A percentile compares a stretch with the other conserved stretches of the same genome.
Evolutionary conservation across 2,329 filamentous ascomycete genomes (phyloP).

Genomic region (Pseudogymnoascus sp.): DNA sequence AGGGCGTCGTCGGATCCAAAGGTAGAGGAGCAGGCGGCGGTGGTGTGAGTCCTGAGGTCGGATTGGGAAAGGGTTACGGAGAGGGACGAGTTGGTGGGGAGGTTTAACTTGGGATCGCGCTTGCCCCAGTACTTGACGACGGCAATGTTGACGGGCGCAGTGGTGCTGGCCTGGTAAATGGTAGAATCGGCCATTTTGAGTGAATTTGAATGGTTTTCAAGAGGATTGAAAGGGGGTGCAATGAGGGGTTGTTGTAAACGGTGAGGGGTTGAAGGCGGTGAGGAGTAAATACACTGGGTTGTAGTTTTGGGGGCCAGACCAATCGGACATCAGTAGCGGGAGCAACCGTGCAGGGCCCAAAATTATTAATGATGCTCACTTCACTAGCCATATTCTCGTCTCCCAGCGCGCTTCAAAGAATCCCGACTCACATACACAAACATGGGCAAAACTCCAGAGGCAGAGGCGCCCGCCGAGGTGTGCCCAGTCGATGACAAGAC

Average conservation of each 20-base stretch:
- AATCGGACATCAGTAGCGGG: slow-evolving; percentile 6
- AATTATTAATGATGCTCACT: slow-evolving; percentile 3
- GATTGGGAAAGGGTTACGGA: slow-evolving; percentile 92
- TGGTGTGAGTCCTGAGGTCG: slow-evolving; percentile 92
- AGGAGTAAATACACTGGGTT: slow-evolving; percentile 1
- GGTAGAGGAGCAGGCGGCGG: slow-evolving; percentile 74
- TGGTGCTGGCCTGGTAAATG: slow-evolving; percentile 88
- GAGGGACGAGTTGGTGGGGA: slow-evolving; percentile 95
- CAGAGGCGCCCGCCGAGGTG: slow-evolving; percentile 31
- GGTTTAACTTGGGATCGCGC: slow-evolving; percentile 84
- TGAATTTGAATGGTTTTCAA: background rate
- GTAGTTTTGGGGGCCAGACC: background rate
- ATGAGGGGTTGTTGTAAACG: background rate
- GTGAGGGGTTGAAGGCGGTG: slow-evolving; percentile 6
- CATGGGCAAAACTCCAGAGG: background rate
- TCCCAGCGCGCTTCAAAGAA: background rate
- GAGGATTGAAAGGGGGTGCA: background rate
- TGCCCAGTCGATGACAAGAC: slow-evolving; percentile 91
- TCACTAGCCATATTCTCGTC: background rate
- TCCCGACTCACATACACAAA: slow-evolving; percentile 4
- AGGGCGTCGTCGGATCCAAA: slow-evolving; percentile 65
- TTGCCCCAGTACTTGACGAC: slow-evolving; percentile 99
- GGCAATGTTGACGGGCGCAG: slow-evolving; percentile 94
- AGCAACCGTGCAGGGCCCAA: slow-evolving; percentile 6
- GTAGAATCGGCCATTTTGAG: slow-evolving; percentile 27